Base-by-base conservation (phyloP, 1,284 basidiomycete species). In the Ceratobasidium sp. region DNA sequence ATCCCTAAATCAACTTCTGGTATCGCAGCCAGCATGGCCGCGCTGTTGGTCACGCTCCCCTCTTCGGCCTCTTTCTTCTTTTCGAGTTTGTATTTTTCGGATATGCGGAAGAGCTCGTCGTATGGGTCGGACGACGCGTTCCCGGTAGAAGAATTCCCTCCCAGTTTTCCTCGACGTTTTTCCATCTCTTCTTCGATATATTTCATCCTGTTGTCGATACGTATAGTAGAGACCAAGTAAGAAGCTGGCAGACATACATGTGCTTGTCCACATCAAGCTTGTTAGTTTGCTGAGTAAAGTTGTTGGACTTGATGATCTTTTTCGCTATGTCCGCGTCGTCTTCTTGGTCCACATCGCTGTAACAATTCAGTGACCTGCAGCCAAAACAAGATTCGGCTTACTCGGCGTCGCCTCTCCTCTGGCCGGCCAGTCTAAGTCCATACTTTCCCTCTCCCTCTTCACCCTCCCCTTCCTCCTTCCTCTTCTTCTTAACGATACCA, bases 1-100 rank as follows among this genome's bases (percentile, higher is more conserved):
- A 98, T 98, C 71, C 97, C 97, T 4, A 99, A 84, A 80, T 99
- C 97, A 3, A 98, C 93, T 79, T 98, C 97, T 0, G 96, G 96
- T 76, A 99, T 96, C 36, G 93, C 94, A 14, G 94, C 97, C 72
- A 99, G 84, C 97, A 98, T 98, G 3, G 93, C 89, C 78, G 96
- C 79, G 77, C 92, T 95, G 75, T 94, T 94, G 1, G 94, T 94
- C 21, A 98, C 94, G 78, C 88, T 97, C 6, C 96, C 96, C 77
- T 97, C 97, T 75, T 96, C 91, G 4, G 85, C 82, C 12, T 79
- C 77, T 70, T 85, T 83, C 10, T 82, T 80, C 73, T 84, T 83
- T 76, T 85, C 80, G 77, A 87, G 88, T 74, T 79, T 77, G 77
- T 85, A 87, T 76, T 83, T 87, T 76, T 96, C 93, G 0, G 93